phyloP scores from a whole-genome alignment of 441 rosid species.

The Hura crepitans region DNA sequence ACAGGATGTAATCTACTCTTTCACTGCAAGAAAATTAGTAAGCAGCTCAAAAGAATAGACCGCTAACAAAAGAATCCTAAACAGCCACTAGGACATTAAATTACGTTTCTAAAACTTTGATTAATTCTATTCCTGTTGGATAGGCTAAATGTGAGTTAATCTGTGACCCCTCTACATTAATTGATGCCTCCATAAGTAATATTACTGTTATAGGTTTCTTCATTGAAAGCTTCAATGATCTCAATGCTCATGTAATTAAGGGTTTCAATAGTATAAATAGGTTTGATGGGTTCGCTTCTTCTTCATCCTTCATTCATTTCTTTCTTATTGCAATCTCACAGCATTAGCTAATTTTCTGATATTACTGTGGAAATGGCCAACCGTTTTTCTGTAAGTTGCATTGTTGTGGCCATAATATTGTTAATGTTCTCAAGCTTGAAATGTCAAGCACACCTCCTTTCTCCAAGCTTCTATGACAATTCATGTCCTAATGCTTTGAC shows the following conservation, averaged over 20 bases:
- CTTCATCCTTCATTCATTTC: no score
- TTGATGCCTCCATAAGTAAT: no score
- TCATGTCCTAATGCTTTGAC: conserved; percentile 44
- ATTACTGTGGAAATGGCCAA: no score
- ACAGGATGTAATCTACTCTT: no score
- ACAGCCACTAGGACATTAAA: neutral
- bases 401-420: no score
- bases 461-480: conserved; percentile 29
- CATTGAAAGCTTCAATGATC: neutral
- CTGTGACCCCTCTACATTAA: neutral
- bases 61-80: neutral
- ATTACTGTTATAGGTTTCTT: neutral
- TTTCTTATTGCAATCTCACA: no score
- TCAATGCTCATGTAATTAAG: no score
- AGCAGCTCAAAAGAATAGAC: neutral
- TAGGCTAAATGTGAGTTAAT: neutral
- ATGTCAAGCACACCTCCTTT: conserved; percentile 37
- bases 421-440: neutral
- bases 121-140: neutral
- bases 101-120: neutral
- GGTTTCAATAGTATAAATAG: conserved; percentile 4
- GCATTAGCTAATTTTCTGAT: no score
- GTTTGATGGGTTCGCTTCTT: neutral
- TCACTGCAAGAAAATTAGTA: neutral
- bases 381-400: no score